These are phyloP conservation scores for Croton setiger DNA, from an alignment of 441 rosid genomes.

Conservation along the genomic window DNA sequence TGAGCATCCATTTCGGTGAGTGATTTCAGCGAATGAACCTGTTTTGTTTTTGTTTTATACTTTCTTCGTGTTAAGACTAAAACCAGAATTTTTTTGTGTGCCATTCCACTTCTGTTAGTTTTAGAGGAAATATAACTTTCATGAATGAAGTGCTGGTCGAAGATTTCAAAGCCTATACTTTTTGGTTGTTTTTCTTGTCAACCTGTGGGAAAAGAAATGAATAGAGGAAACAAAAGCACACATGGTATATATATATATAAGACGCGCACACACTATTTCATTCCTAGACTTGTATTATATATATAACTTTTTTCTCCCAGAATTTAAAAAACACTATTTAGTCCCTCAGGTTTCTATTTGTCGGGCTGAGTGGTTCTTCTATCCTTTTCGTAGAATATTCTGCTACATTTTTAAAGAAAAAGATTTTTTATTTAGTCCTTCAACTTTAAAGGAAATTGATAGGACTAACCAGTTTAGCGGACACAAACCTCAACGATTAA, in stretches of 20 bases:
- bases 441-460: no score
- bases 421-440: no score
- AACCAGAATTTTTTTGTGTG: not conserved
- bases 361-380: no score
- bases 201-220: not conserved
- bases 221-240: not conserved
- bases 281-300: not conserved
- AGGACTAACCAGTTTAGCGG: no score
- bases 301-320: no score
- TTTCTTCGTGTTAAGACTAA: not conserved
- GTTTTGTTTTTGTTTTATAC: constrained; percentile 3
- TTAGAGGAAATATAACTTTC: not conserved
- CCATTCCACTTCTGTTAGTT: not conserved
- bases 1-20: constrained; percentile 96
- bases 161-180: not conserved
- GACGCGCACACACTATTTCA: no score
- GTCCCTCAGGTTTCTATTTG: no score
- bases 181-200: not conserved
- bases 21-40: constrained; percentile 19
- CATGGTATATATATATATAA: no score
- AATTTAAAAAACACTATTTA: no score
- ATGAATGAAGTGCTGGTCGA: not conserved
- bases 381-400: no score
- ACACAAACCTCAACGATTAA: no score
- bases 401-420: no score